Evolutionary conservation across 2,329 filamentous ascomycete genomes (phyloP).

Genomic region (Alternaria solani): DNA sequence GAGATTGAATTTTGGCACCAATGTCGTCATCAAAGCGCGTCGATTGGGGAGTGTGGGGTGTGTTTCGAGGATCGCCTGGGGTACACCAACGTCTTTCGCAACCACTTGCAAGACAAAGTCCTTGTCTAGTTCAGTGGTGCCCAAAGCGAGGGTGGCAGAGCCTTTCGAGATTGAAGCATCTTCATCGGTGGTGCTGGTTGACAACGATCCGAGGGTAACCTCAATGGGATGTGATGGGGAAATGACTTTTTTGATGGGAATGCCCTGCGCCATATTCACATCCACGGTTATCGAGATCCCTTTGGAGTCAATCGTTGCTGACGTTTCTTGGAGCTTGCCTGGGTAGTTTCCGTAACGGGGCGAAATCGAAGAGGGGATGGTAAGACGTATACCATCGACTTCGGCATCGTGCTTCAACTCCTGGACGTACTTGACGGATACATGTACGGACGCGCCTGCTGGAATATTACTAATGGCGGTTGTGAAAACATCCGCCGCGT

Average conservation of each 20-base stretch:
- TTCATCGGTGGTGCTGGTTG: conserved; percentile 1
- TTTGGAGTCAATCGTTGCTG: background rate
- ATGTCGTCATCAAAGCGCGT: conserved; percentile 11
- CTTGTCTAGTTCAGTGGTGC: background rate
- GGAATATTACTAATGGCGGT: conserved; percentile 9
- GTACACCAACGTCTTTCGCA: conserved; percentile 11
- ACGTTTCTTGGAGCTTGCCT: background rate
- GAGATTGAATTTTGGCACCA: conserved; percentile 14
- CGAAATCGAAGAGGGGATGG: conserved; percentile 2
- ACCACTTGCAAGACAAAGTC: conserved; percentile 13
- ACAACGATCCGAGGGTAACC: conserved; percentile 10
- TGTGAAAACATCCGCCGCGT: conserved; percentile 16
- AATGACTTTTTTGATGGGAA: conserved; percentile 10
- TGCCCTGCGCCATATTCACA: conserved; percentile 1
- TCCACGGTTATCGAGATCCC: conserved; percentile 13
- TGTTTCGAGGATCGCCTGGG: conserved; percentile 10
- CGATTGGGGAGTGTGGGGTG: conserved; percentile 8
- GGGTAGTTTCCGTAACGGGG: conserved; percentile 10
- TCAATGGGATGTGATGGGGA: conserved; percentile 14
- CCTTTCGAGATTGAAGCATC: background rate
- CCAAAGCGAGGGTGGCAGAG: conserved; percentile 6
- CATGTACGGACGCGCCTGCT: background rate
- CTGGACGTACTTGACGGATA: conserved; percentile 14
- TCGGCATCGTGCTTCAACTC: conserved; percentile 14
- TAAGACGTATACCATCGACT: conserved; percentile 12